These are phyloP conservation scores for Schoenoplectus triqueter DNA, from an alignment of 202 grass and related monocot genomes.

Conservation along the genomic window DNA sequence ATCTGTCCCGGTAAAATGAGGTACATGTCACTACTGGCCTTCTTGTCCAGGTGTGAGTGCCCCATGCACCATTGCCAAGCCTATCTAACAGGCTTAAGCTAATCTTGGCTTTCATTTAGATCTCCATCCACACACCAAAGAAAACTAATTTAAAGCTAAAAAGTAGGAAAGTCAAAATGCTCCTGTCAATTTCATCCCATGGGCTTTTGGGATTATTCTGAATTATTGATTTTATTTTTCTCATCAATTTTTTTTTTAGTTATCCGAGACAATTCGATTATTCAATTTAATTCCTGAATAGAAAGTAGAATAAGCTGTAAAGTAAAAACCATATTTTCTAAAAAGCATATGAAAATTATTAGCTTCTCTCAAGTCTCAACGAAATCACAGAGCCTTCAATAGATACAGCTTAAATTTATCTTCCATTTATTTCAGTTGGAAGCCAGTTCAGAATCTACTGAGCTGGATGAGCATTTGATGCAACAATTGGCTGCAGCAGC, in stretches of 20 bases:
- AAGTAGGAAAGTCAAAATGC: not conserved
- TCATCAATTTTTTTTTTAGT: not conserved
- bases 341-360: not conserved
- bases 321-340: not conserved
- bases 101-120: not conserved
- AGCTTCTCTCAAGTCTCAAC: too few species aligned
- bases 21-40: not conserved
- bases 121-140: not conserved
- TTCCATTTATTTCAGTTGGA: slow-evolving; percentile 56
- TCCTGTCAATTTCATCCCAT: not conserved
- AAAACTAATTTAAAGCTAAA: not conserved
- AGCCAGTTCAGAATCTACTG: slow-evolving; percentile 64
- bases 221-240: not conserved
- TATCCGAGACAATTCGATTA: slow-evolving; percentile 5
- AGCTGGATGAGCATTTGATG: slow-evolving; percentile 88
- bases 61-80: not conserved
- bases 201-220: not conserved
- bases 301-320: not conserved
- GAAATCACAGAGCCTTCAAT: slow-evolving; percentile 9
- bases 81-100: not conserved
- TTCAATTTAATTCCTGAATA: not conserved
- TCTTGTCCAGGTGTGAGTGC: not conserved
- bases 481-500: slow-evolving; percentile 83
- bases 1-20: not conserved
- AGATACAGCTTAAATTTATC: not conserved